Conservation (phyloP, 768 basidiomycete genomes). For the Artomyces pyxidatus region DNA sequence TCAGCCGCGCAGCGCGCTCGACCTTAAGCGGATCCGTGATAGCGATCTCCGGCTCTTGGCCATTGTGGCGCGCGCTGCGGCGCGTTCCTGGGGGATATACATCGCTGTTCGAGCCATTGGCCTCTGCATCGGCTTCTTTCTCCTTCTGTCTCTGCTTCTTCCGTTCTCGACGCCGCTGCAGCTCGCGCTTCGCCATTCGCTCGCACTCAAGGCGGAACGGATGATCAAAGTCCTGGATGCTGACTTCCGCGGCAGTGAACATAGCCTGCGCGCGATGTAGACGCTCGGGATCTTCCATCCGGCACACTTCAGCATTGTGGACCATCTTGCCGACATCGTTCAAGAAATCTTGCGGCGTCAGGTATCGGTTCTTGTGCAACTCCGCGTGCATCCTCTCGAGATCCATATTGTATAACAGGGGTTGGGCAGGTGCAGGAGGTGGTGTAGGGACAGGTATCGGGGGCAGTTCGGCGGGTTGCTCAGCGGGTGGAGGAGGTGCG, state of each 20-base stretch:
- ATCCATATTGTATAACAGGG: constrained; percentile 76
- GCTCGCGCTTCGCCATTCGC: constrained; percentile 74
- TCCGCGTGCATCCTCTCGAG: constrained; percentile 85
- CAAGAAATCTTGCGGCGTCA: constrained; percentile 83
- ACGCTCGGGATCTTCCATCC: constrained; percentile 62
- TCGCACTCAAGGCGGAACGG: constrained; percentile 77
- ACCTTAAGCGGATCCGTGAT: constrained; percentile 72
- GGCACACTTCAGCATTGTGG: constrained; percentile 55
- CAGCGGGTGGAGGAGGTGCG: constrained; percentile 9
- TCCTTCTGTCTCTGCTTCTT: constrained; percentile 25
- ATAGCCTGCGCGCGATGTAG: constrained; percentile 81
- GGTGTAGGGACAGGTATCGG: constrained; percentile 22
- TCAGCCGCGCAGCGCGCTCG: constrained; percentile 48
- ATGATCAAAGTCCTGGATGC: constrained; percentile 79
- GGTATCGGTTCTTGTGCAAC: constrained; percentile 78
- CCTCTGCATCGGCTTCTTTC: constrained; percentile 23
- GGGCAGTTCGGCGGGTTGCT: constrained; percentile 4
- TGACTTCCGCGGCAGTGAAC: constrained; percentile 78
- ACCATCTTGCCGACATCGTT: constrained; percentile 76
- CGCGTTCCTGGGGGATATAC: constrained; percentile 44
- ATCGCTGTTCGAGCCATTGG: constrained; percentile 25
- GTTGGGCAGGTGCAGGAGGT: constrained; percentile 30
- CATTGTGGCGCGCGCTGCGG: constrained; percentile 67
- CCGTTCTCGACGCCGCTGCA: constrained; percentile 51
- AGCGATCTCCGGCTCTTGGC: constrained; percentile 57